Conservation (phyloP, 768 basidiomycete genomes). For the Amanita rubescens region DNA sequence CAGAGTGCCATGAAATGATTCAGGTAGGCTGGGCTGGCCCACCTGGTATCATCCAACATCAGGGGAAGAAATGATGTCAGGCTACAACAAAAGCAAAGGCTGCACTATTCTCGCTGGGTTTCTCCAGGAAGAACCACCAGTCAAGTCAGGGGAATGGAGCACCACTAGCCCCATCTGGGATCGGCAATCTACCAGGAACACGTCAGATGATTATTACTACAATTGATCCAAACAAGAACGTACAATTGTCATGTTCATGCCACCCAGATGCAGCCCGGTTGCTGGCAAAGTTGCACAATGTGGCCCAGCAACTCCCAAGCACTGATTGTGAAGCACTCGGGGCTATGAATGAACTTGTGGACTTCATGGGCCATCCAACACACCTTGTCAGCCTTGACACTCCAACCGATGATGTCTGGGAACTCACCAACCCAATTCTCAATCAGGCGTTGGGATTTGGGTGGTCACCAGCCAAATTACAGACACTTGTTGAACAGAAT, state of each 20-base stretch:
- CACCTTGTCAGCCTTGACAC: neutral
- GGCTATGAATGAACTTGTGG: neutral
- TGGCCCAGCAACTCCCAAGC: neutral
- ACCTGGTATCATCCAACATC: neutral
- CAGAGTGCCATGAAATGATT: neutral
- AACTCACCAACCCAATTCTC: neutral
- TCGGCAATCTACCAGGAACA: too few species aligned
- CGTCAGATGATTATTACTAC: neutral
- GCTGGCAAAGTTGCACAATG: neutral
- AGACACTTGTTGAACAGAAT: neutral
- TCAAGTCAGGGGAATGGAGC: too few species aligned
- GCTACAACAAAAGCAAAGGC: neutral
- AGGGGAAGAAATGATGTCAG: neutral
- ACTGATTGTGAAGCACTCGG: neutral
- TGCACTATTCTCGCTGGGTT: too few species aligned
- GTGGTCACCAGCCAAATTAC: neutral
- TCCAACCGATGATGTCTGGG: neutral
- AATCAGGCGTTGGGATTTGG: neutral
- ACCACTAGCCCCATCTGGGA: too few species aligned
- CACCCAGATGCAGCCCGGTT: neutral
- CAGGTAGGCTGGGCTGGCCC: neutral
- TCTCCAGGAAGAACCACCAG: too few species aligned
- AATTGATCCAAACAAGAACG: neutral
- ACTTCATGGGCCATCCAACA: neutral
- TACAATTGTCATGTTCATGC: neutral